Base-by-base conservation (phyloP, 225 moss, liverwort and hornwort genomes). In the Sphagnum contortum region DNA sequence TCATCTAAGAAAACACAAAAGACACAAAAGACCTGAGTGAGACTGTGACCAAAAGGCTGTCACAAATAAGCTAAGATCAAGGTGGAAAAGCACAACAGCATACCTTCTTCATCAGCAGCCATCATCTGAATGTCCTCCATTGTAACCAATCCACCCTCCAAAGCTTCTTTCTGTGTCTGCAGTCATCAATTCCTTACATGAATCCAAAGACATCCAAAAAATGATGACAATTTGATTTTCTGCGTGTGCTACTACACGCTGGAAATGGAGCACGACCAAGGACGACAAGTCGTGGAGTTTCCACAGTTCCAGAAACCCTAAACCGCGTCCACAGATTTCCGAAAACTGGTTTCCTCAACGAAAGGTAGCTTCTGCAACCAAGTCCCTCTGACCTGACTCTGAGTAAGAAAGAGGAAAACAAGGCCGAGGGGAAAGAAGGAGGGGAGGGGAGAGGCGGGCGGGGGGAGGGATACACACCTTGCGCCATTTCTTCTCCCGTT, bases 101-200 rank as follows among this genome's bases (percentile, higher is more conserved):
- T 64, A 87, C 94, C 89, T 84, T 78, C 91, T 53, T 74, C 79
- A 73, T 95, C 94, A 47, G 84, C 71, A 65, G 83, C 88, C 77
- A 95, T 91, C 94, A 95, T 92, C 70, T 95, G 91, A 69, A 95
- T 95, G 58, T 95, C 94, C 62, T 90, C 84, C 76, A 95, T 74
- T 0, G 94, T 82, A 55, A 95, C 88, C 77, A 92, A 75, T 7
- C 91, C 91, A 59, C 75, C 86, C 48, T 90, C 86, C 50, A 95
- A 47, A 66, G 88, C 91, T 61, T 84, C 81, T 68, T 81, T 83
- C 56, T 92, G 94, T 57, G 89, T 82, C 91, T 94, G 82, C 66
- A 59, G 61, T 29, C 29, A 29, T 29, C 29, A 29, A 29, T 29
- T 29, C 29, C 29, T 29, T 29, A 29, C 29, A 29, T 29, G 1